These are phyloP conservation scores for Carpinus fangiana DNA, from an alignment of 306 rosid species.

Conservation along the genomic window DNA sequence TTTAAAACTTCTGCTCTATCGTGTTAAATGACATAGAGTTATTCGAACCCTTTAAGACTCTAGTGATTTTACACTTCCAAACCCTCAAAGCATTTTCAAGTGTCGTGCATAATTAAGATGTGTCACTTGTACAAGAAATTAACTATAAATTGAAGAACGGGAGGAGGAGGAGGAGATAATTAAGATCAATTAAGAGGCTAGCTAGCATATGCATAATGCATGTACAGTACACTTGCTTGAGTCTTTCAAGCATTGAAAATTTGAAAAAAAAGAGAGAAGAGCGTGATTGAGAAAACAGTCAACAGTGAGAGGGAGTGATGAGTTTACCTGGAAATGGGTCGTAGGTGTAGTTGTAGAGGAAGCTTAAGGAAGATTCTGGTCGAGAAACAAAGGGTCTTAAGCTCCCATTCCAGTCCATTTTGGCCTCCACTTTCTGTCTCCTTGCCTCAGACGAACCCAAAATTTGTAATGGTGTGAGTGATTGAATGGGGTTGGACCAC, in stretches of 20 bases:
- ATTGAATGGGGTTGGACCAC: slow-evolving; percentile 54
- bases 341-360: slow-evolving; percentile 69
- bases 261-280: slow-evolving; percentile 9
- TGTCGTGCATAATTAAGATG: no score
- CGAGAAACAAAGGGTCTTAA: slow-evolving; percentile 61
- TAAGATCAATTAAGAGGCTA: not conserved
- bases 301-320: slow-evolving; percentile 7
- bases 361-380: slow-evolving; percentile 65
- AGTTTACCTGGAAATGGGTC: slow-evolving; percentile 60
- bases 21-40: no score
- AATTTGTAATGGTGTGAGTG: slow-evolving; percentile 17
- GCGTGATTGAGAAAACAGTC: slow-evolving; percentile 6
- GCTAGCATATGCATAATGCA: no score
- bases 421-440: slow-evolving; percentile 32
- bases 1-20: no score
- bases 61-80: no score
- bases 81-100: no score
- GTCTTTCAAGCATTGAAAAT: slow-evolving; percentile 4
- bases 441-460: slow-evolving; percentile 31
- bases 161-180: not conserved
- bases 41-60: no score
- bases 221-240: not conserved
- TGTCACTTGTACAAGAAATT: no score
- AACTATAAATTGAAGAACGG: no score
- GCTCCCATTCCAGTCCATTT: slow-evolving; percentile 83